Percentiles rank a stretch among this genome's conserved stretches.
phyloP scores from a whole-genome alignment of 1,139 yeast species.

The Lodderomyces oxycetoniae region DNA sequence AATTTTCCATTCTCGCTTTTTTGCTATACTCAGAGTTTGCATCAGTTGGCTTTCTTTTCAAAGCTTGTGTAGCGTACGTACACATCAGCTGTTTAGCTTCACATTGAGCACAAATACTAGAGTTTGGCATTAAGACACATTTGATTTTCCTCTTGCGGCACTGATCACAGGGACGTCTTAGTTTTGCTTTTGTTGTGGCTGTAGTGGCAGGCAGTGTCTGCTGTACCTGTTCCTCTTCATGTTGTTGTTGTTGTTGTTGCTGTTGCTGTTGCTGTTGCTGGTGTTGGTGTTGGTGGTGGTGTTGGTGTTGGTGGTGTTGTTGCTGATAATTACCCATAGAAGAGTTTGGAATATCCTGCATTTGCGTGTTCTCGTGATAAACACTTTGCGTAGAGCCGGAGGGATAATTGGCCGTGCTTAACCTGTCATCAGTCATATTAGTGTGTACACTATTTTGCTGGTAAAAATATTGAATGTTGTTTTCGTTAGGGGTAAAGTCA shows the following conservation, averaged over 20 bases:
- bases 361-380: too few species aligned
- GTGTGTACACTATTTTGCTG: too few species aligned
- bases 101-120: constrained; percentile 62
- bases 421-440: too few species aligned
- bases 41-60: constrained; percentile 28
- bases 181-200: constrained; percentile 19
- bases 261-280: background rate
- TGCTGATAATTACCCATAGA: too few species aligned
- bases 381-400: too few species aligned
- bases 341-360: too few species aligned
- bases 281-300: background rate
- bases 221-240: too few species aligned
- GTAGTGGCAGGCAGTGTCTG: too few species aligned
- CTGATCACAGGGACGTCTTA: constrained; percentile 59
- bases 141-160: constrained; percentile 63
- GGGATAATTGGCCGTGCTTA: too few species aligned
- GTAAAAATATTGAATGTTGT: too few species aligned
- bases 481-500: too few species aligned
- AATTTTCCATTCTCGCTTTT: constrained; percentile 12
- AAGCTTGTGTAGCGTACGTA: constrained; percentile 41
- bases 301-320: background rate
- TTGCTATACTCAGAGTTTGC: constrained; percentile 21
- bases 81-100: constrained; percentile 64
- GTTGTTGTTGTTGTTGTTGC: background rate
- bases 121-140: constrained; percentile 57